These are phyloP conservation scores for Globisporangium barbulae DNA, from an alignment of 352 stramenopile genomes.

Conservation along the genomic window DNA sequence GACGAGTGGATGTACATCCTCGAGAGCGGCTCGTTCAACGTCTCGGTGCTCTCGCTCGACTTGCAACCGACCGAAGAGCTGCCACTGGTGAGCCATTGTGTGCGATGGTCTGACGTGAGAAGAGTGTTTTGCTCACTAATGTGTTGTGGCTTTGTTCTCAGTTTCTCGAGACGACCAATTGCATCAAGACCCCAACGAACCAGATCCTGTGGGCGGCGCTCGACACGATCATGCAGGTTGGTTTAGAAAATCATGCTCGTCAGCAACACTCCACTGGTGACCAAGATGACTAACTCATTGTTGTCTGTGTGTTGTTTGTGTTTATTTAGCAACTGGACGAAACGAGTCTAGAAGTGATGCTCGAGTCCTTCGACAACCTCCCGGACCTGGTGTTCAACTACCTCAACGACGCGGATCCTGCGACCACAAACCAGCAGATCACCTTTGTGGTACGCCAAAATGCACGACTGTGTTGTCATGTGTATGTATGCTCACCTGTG, in stretches of 20 bases:
- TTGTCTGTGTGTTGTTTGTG: slow-evolving; percentile 3
- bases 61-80: slow-evolving; percentile 72
- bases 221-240: slow-evolving; percentile 82
- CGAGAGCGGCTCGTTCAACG: slow-evolving; percentile 77
- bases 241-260: background rate
- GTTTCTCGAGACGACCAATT: slow-evolving; percentile 74
- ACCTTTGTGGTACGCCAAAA: slow-evolving; percentile 66
- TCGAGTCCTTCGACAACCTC: slow-evolving; percentile 87
- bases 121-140: background rate
- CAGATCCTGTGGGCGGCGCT: slow-evolving; percentile 77
- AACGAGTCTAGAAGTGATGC: slow-evolving; percentile 67
- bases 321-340: slow-evolving; percentile 68
- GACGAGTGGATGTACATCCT: slow-evolving; percentile 89
- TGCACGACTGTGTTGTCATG: background rate
- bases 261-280: background rate
- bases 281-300: background rate
- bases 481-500: background rate
- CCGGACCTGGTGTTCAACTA: slow-evolving; percentile 84
- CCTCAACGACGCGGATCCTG: slow-evolving; percentile 66
- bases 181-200: slow-evolving; percentile 77
- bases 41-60: slow-evolving; percentile 57
- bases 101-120: background rate
- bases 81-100: slow-evolving; percentile 36
- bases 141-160: slow-evolving; percentile 15
- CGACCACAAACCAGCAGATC: slow-evolving; percentile 61